Percentiles rank a stretch among this genome's conserved stretches.
These are phyloP conservation scores for Hyaloscypha finlandica DNA, from an alignment of 495 filamentous ascomycete genomes.

Conservation along the genomic window DNA sequence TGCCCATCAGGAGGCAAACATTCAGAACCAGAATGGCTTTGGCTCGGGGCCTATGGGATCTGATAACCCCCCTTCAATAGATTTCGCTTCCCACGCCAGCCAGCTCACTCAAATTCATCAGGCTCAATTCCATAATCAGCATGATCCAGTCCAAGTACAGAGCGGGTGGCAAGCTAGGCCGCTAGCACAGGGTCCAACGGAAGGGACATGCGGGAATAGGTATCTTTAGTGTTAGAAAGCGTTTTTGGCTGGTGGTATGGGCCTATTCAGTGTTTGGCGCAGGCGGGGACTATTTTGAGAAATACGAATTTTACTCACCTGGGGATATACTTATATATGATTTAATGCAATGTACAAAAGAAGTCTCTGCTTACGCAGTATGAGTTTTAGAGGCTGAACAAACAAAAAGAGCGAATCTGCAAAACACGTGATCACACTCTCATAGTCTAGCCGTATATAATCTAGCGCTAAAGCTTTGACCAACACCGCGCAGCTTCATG, in stretches of 20 bases:
- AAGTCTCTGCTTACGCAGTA: neutral
- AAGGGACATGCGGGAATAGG: neutral
- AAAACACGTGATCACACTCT: neutral
- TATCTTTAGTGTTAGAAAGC: conserved; percentile 9
- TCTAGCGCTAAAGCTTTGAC: conserved; percentile 4
- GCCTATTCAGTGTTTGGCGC: neutral
- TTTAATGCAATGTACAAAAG: neutral
- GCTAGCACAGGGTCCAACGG: conserved; percentile 1
- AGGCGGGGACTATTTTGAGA: neutral
- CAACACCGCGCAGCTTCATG: conserved; percentile 9
- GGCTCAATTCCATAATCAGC: conserved; percentile 4
- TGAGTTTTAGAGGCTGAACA: too few relatives aligned
- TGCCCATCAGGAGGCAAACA: conserved; percentile 3
- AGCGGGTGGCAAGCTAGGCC: neutral
- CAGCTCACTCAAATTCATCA: conserved; percentile 3
- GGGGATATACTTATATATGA: neutral
- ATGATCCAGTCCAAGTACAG: neutral
- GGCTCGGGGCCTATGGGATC: conserved; percentile 6
- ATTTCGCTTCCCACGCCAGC: neutral
- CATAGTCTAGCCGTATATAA: neutral
- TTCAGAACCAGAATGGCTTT: conserved; percentile 12
- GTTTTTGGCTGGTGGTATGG: neutral
- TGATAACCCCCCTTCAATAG: neutral
- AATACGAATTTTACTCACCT: neutral
- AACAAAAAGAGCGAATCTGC: neutral